Base-by-base conservation (phyloP, 192 early-diverging fungal species). In the Blastocladiella britannica region DNA sequence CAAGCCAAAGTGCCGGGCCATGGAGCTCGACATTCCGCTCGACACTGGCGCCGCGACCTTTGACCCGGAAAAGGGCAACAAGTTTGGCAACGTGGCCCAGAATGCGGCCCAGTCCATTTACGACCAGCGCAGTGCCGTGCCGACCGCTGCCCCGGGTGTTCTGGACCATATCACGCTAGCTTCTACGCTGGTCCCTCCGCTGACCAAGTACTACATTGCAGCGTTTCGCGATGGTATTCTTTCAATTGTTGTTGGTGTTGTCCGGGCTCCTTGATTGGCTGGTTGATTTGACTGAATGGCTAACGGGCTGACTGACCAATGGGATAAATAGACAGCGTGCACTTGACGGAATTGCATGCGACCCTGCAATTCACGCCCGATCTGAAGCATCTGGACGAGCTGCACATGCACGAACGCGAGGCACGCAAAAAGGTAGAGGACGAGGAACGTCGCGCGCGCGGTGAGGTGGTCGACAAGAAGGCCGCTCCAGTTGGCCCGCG, bases 311-410 rank as follows among this genome's bases (percentile, higher is more conserved):
- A 28, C 24, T 57, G 15, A 9, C n/a, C 30, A 54, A 6, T 22
- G 28, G 5, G 51, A 25, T 7, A 25, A 15, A 25, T 5, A 58
- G 18, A 7, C n/a, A n/a, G 23, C 7, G 23, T 97, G 58, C 93
- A 97, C 62, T 57, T 97, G 56, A 88, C 88, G 5, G 82, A 85
- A 2, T 65, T 97, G 28, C 58, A 65, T 8, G 72, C 81, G 28
- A 63, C 79, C 4, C 71, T 90, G 9, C 91, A 95, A 66, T 66
- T 97, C 58, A 82, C 87, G 1, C 91, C 93, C 8, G 84, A 79
- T 24, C 78, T 97, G 31, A 82, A 81, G 57, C 93, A 97, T 65
- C 68, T 93, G 26, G 91, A 95, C 60, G 82, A 85, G 62, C 88
- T 92, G 62, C 77, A 80, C 27, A 87, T 90, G 52, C 93, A 91